Conservation (phyloP, 2,329 filamentous ascomycete species). For the Aspergillus terreus region DNA sequence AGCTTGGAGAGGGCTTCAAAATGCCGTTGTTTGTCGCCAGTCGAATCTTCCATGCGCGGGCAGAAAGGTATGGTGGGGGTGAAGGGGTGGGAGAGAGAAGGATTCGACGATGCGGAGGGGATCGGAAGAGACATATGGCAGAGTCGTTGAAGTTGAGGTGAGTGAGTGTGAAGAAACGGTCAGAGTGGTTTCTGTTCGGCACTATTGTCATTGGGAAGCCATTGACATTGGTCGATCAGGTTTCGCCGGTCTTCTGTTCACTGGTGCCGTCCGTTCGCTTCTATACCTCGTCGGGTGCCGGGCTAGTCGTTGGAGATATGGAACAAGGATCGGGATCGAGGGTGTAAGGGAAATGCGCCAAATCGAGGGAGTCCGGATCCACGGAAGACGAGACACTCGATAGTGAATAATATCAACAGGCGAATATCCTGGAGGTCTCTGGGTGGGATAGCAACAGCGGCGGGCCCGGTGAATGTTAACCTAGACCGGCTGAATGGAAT, state of each 20-base stretch:
- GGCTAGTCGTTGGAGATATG: background rate
- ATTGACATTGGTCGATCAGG: conserved; percentile 11
- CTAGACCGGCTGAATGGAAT: conserved; percentile 26
- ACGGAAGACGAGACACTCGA: background rate
- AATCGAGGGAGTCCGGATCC: background rate
- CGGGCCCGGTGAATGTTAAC: conserved; percentile 25
- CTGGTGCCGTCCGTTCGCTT: background rate
- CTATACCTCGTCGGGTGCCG: background rate
- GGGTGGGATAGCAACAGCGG: conserved; percentile 20
- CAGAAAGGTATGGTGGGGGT: conserved; percentile 24
- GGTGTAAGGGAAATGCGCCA: background rate
- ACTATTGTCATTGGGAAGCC: conserved; percentile 18
- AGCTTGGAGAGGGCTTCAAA: conserved; percentile 12
- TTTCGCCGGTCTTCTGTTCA: background rate
- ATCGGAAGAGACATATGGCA: conserved; percentile 34
- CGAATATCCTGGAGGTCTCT: conserved; percentile 2
- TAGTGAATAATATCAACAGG: background rate
- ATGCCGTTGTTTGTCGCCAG: conserved; percentile 11
- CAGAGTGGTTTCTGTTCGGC: conserved; percentile 5
- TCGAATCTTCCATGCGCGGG: conserved; percentile 13
- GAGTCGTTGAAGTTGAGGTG: conserved; percentile 6
- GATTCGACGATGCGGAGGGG: conserved; percentile 22
- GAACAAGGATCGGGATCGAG: background rate
- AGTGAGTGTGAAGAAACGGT: conserved; percentile 12
- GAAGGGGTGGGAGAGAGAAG: conserved; percentile 24